Percentiles rank a stretch among this genome's conserved stretches.
These are phyloP conservation scores for Nannochloropsis granulata DNA, from an alignment of 108 stramenopile genomes.

Conservation along the genomic window DNA sequence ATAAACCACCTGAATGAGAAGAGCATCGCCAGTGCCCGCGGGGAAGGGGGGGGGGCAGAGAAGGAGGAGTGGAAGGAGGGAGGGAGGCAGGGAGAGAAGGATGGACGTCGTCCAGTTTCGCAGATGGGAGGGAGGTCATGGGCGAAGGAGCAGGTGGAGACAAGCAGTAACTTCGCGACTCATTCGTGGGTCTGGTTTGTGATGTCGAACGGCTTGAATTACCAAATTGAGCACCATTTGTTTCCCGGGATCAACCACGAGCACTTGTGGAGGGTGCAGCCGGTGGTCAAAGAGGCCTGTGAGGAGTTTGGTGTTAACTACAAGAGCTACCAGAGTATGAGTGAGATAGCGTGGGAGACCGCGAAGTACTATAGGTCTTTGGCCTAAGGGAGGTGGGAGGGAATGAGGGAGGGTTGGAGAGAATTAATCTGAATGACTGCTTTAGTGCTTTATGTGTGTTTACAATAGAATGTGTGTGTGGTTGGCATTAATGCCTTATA, in stretches of 20 bases:
- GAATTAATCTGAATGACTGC: too few species aligned
- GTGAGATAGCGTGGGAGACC: neutral
- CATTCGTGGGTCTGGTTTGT: constrained; percentile 34
- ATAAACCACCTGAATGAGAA: constrained; percentile 47
- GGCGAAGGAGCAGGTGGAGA: constrained; percentile 48
- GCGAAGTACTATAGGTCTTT: neutral
- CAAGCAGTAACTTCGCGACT: constrained; percentile 49
- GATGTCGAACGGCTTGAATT: constrained; percentile 34
- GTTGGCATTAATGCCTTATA: too few species aligned
- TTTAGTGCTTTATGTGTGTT: too few species aligned
- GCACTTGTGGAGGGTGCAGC: neutral
- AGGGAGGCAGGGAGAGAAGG: neutral
- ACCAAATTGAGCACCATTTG: constrained; percentile 15
- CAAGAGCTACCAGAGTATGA: neutral
- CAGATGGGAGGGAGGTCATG: constrained; percentile 1
- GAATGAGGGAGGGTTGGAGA: neutral
- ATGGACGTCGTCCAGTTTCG: neutral
- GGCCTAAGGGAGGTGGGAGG: neutral
- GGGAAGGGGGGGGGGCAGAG: neutral
- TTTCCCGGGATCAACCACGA: constrained; percentile 12
- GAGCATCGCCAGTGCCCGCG: constrained; percentile 3
- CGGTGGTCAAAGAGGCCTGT: constrained; percentile 39
- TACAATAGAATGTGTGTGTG: too few species aligned
- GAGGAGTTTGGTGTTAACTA: constrained; percentile 72
- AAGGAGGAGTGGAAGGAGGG: neutral